Evolutionary conservation across 805 yeast genomes (phyloP).

Genomic region (Hanseniaspora vineae): DNA sequence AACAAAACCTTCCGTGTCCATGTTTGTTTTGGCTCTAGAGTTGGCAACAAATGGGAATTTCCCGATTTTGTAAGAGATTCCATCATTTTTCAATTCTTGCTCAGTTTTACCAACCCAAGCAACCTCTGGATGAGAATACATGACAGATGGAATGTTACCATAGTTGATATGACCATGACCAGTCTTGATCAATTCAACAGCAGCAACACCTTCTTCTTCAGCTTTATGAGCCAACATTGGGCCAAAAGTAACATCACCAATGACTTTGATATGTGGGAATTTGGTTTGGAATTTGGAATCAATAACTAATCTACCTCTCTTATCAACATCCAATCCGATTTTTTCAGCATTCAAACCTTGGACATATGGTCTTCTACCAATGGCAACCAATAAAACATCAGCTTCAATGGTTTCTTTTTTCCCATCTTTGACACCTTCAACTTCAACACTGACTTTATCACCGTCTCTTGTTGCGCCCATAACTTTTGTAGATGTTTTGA

Average conservation of each 20-base stretch:
- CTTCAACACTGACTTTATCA: slow-evolving; percentile 73
- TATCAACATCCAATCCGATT: slow-evolving; percentile 81
- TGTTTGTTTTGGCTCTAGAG: slow-evolving; percentile 98
- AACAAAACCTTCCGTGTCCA: slow-evolving; percentile 95
- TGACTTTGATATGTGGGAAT: slow-evolving; percentile 85
- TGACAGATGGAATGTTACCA: slow-evolving; percentile 93
- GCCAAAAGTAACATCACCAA: slow-evolving; percentile 98
- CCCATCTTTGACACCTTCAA: slow-evolving; percentile 82
- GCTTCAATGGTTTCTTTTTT: slow-evolving; percentile 69
- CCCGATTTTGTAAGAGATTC: slow-evolving; percentile 84
- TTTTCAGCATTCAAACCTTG: slow-evolving; percentile 80
- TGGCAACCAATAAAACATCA: slow-evolving; percentile 90
- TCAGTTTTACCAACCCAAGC: slow-evolving; percentile 99
- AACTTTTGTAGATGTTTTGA: slow-evolving; percentile 88
- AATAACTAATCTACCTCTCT: slow-evolving; percentile 85
- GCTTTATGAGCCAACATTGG: slow-evolving; percentile 99
- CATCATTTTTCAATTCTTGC: slow-evolving; percentile 85
- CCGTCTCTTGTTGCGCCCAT: slow-evolving; percentile 78
- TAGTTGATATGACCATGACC: slow-evolving; percentile 98
- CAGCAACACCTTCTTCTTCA: slow-evolving; percentile 99
- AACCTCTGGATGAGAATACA: slow-evolving; percentile 99
- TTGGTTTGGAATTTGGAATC: slow-evolving; percentile 90
- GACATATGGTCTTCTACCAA: slow-evolving; percentile 97
- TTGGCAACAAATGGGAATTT: slow-evolving; percentile 98
- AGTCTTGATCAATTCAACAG: slow-evolving; percentile 81